Evolutionary conservation across 176 grass and related monocot species (phyloP).

Genomic region (Stipa capillata): DNA sequence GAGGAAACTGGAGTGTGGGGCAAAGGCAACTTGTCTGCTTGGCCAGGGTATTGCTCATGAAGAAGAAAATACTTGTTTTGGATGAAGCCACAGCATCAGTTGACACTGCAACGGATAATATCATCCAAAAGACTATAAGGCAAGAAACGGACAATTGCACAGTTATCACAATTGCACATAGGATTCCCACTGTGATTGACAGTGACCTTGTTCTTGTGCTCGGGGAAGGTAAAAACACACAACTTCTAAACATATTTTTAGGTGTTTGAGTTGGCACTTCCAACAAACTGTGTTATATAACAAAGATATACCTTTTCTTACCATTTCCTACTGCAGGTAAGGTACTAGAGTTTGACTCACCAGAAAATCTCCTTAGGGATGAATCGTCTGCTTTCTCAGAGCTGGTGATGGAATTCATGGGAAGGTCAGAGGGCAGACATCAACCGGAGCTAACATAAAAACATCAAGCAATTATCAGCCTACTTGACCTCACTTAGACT

Average conservation of each 20-base stretch:
- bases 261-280: not conserved
- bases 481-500: not conserved
- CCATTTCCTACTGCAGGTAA: conserved; percentile 43
- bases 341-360: conserved; percentile 80
- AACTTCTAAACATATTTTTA: not conserved
- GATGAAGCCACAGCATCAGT: conserved; percentile 95
- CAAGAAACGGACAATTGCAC: conserved; percentile 65
- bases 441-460: conserved; percentile 5
- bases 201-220: conserved; percentile 81
- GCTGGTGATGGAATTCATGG: conserved; percentile 66
- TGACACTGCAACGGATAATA: conserved; percentile 75
- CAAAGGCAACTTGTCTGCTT: conserved; percentile 88
- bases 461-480: conserved; percentile 1
- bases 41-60: conserved; percentile 72
- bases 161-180: conserved; percentile 74
- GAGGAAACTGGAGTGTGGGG: conserved; percentile 80
- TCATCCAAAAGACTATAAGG: conserved; percentile 86
- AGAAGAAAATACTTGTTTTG: conserved; percentile 79
- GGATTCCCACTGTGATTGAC: conserved; percentile 87
- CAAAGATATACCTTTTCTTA: not conserved
- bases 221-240: conserved; percentile 52
- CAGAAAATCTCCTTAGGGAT: conserved; percentile 53
- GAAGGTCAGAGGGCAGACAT: conserved; percentile 43
- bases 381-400: conserved; percentile 72
- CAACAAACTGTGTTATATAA: not conserved